These are phyloP conservation scores for Cenchrus fungigraminus DNA, from an alignment of 176 grass and related monocot genomes.

Conservation along the genomic window DNA sequence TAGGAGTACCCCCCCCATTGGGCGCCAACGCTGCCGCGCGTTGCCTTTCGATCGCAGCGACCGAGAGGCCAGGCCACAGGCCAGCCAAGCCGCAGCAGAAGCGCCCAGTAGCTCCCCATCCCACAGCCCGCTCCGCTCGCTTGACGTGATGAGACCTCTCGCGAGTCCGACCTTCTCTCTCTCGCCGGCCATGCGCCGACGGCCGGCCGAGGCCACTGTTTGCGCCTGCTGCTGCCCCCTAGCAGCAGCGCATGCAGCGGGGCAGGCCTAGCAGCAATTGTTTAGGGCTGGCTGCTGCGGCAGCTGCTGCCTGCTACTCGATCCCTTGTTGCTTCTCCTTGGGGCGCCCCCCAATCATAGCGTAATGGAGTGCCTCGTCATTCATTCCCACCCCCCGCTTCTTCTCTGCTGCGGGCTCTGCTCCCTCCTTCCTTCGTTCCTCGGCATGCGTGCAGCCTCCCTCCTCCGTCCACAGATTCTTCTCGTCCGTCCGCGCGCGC, in stretches of 20 bases:
- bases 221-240: too few relatives aligned
- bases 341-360: slow-evolving; percentile 65
- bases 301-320: slow-evolving; percentile 30
- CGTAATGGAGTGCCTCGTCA: slow-evolving; percentile 69
- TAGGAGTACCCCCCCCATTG: slow-evolving; percentile 32
- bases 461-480: slow-evolving; percentile 4
- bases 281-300: not conserved
- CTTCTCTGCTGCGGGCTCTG: not conserved
- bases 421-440: not conserved
- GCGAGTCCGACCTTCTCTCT: too few relatives aligned
- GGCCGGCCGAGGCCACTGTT: too few relatives aligned
- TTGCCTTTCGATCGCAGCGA: slow-evolving; percentile 28
- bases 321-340: slow-evolving; percentile 50
- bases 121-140: slow-evolving; percentile 18
- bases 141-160: slow-evolving; percentile 26
- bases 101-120: too few relatives aligned
- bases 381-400: slow-evolving; percentile 29
- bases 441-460: slow-evolving; percentile 6
- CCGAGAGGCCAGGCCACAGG: not conserved
- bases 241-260: too few relatives aligned
- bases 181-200: too few relatives aligned
- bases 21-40: slow-evolving; percentile 30
- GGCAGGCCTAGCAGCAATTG: not conserved
- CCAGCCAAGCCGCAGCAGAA: not conserved
- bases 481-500: not conserved